These are phyloP conservation scores for Claviceps paspali DNA, from an alignment of 2,329 filamentous ascomycete species.

Conservation along the genomic window DNA sequence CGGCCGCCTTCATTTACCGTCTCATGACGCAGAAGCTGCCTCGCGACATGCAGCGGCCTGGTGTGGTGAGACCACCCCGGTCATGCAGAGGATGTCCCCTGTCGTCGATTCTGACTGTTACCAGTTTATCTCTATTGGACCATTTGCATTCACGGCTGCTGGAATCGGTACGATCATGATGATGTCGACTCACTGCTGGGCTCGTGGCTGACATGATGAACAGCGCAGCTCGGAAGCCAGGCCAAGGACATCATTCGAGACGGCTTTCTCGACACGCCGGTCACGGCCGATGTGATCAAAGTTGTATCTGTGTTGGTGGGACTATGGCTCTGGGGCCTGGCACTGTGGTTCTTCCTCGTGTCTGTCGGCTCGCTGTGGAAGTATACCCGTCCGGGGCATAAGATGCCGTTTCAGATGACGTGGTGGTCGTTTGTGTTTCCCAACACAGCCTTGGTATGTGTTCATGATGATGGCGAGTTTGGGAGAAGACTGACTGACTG, in stretches of 20 bases:
- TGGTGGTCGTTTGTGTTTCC: constrained; percentile 78
- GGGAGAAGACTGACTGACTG: no score
- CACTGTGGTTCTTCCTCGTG: constrained; percentile 72
- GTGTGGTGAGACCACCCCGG: constrained; percentile 34
- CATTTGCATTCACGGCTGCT: constrained; percentile 43
- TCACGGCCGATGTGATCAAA: constrained; percentile 29
- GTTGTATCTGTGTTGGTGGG: constrained; percentile 44
- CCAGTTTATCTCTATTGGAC: constrained; percentile 67
- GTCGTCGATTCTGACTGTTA: not conserved
- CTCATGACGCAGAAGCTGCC: constrained; percentile 82
- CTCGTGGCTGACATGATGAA: no score
- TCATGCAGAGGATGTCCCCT: not conserved
- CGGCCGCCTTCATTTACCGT: constrained; percentile 69
- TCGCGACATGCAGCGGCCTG: constrained; percentile 57
- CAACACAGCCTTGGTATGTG: constrained; percentile 53
- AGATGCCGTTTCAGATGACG: constrained; percentile 66
- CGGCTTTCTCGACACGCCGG: constrained; percentile 24
- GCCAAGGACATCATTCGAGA: constrained; percentile 26
- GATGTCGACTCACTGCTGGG: no score
- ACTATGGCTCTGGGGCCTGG: constrained; percentile 72
- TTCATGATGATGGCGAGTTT: no score
- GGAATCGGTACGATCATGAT: constrained; percentile 22
- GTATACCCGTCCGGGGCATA: constrained; percentile 38
- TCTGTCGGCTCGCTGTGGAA: constrained; percentile 62
- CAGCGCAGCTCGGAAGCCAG: constrained; percentile 29